Conservation (phyloP, 495 filamentous ascomycete species). For the Tuber indicum region DNA sequence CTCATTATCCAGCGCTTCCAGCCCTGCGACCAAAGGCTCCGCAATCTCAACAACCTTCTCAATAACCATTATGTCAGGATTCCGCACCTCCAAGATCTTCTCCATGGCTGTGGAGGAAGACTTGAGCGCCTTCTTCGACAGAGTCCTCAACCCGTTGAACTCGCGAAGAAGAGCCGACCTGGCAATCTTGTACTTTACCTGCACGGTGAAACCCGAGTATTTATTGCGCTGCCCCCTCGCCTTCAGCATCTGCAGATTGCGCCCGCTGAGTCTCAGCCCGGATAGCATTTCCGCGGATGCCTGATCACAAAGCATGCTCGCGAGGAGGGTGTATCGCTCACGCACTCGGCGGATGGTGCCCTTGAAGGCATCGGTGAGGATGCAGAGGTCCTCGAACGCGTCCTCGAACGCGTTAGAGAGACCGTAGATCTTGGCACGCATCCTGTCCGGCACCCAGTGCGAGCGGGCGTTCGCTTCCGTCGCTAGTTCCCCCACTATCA, state of each 20-base stretch:
- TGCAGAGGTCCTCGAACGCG: neutral
- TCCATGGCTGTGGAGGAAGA: neutral
- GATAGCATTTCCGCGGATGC: neutral
- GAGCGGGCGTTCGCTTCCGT: neutral
- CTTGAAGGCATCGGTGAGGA: neutral
- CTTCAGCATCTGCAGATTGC: neutral
- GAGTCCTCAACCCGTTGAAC: neutral
- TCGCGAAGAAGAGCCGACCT: neutral
- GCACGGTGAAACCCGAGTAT: constrained; percentile 2
- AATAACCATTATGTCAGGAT: neutral
- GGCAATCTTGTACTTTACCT: neutral
- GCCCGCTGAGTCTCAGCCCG: neutral
- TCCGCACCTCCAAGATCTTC: neutral
- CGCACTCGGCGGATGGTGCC: neutral
- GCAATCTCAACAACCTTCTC: neutral
- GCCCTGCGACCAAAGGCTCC: neutral
- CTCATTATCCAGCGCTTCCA: constrained; percentile 3
- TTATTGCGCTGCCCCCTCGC: neutral
- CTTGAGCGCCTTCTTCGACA: neutral
- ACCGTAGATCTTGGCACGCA: neutral
- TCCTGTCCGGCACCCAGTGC: neutral
- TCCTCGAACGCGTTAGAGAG: neutral
- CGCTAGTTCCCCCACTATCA: neutral
- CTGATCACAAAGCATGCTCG: neutral
- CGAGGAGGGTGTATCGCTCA: neutral